These are phyloP conservation scores for Senecio squalidus DNA, from an alignment of 140 eudicot species.

Conservation along the genomic window DNA sequence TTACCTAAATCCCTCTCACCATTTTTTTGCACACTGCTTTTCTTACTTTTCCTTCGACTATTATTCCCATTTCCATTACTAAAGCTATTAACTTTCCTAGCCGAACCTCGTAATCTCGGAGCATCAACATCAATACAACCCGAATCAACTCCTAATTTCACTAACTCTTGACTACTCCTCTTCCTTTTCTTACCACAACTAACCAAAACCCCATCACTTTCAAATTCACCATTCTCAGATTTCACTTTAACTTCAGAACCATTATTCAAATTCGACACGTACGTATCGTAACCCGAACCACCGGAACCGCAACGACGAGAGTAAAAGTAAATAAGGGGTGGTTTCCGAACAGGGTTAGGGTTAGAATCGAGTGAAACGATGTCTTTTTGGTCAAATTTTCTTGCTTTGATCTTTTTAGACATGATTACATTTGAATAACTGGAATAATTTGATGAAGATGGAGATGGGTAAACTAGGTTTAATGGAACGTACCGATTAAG, in stretches of 20 bases:
- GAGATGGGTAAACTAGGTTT: too few species aligned
- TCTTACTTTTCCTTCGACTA: conserved; percentile 9
- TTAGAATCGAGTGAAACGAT: too few species aligned
- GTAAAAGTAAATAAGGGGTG: too few species aligned
- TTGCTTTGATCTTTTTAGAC: too few species aligned
- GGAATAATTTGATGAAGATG: too few species aligned
- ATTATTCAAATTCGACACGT: conserved; percentile 11
- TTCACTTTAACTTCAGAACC: conserved; percentile 11
- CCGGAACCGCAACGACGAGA: too few species aligned
- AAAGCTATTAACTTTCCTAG: conserved; percentile 15
- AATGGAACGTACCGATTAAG: too few species aligned
- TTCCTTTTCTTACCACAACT: conserved; percentile 32
- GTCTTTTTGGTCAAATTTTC: too few species aligned
- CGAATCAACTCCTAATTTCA: conserved; percentile 42
- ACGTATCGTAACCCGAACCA: conserved; percentile 28
- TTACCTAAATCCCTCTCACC: conserved; percentile 7
- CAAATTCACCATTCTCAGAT: conserved; percentile 23
- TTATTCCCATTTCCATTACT: conserved; percentile 5
- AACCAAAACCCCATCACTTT: conserved; percentile 12
- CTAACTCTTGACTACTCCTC: conserved; percentile 46
- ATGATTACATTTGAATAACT: too few species aligned
- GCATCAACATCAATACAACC: conserved; percentile 15
- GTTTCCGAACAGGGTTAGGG: too few species aligned
- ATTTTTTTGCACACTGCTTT: conserved; percentile 4
- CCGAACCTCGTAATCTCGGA: conserved; percentile 34